These are phyloP conservation scores for Daldinia concentrica DNA, from an alignment of 495 filamentous ascomycete species.

Conservation along the genomic window DNA sequence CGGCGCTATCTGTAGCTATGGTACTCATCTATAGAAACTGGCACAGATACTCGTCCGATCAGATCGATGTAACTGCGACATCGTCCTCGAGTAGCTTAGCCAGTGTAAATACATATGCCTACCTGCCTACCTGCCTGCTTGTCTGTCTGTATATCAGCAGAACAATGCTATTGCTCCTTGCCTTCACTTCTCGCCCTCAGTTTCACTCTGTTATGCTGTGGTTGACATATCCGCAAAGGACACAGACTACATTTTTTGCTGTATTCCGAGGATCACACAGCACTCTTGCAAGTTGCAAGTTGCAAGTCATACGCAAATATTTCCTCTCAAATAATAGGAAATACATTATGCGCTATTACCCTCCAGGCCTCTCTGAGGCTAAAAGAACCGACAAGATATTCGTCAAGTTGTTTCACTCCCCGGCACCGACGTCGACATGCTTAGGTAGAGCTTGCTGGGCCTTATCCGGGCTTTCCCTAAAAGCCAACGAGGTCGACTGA, in stretches of 20 bases:
- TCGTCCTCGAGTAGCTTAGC: neutral
- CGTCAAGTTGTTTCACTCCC: constrained; percentile 19
- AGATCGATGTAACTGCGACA: constrained; percentile 9
- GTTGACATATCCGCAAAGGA: neutral
- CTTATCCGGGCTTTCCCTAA: constrained; percentile 64
- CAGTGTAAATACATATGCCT: constrained; percentile 6
- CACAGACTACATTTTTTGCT: neutral
- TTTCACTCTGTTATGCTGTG: neutral
- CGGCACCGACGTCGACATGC: constrained; percentile 46
- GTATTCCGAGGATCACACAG: neutral
- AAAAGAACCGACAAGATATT: neutral
- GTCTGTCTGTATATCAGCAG: constrained; percentile 4
- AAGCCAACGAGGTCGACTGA: constrained; percentile 57
- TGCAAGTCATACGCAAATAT: neutral
- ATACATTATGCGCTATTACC: neutral
- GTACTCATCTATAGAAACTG: constrained; percentile 26
- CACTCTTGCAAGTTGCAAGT: neutral
- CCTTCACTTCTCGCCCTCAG: neutral
- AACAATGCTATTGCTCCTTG: neutral
- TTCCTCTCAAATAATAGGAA: constrained; percentile 11
- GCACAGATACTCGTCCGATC: neutral
- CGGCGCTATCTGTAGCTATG: constrained; percentile 14
- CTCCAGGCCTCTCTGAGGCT: neutral
- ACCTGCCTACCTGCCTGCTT: neutral
- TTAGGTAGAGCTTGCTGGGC: constrained; percentile 44